These are phyloP conservation scores for Hylodesmum podocarpum DNA, from an alignment of 306 rosid species.

Conservation along the genomic window DNA sequence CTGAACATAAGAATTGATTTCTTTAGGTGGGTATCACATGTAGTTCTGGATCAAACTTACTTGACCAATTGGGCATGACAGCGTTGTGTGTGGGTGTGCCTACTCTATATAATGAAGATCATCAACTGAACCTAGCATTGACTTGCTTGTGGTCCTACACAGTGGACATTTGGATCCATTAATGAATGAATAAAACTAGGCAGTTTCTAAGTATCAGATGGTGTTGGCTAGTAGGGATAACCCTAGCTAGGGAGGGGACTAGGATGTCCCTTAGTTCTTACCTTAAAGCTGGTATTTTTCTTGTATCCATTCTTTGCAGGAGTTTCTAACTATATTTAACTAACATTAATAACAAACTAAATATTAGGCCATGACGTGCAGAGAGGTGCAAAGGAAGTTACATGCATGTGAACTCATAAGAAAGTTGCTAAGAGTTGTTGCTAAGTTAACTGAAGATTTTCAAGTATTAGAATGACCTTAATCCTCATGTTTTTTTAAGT, in stretches of 20 bases:
- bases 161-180: conserved; percentile 4
- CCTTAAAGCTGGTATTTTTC: no score
- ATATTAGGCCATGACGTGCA: no score
- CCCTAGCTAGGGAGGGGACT: not conserved
- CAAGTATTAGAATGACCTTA: no score
- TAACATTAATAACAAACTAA: no score
- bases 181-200: not conserved
- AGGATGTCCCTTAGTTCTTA: no score
- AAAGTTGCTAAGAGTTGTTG: no score
- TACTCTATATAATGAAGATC: conserved; percentile 11
- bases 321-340: no score
- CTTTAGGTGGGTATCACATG: conserved; percentile 39
- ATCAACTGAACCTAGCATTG: conserved; percentile 27
- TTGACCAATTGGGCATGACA: conserved; percentile 27
- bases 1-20: conserved; percentile 36
- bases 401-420: no score
- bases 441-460: no score
- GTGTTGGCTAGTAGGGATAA: not conserved
- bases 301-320: not conserved
- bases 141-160: conserved; percentile 38
- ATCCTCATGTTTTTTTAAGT: no score
- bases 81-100: conserved; percentile 37
- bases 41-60: conserved; percentile 23
- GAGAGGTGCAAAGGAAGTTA: no score
- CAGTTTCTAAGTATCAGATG: not conserved